Percentiles rank a stretch among this genome's conserved stretches.
Conservation (phyloP, 345 rosid genomes). For the Salix koriyanagi region DNA sequence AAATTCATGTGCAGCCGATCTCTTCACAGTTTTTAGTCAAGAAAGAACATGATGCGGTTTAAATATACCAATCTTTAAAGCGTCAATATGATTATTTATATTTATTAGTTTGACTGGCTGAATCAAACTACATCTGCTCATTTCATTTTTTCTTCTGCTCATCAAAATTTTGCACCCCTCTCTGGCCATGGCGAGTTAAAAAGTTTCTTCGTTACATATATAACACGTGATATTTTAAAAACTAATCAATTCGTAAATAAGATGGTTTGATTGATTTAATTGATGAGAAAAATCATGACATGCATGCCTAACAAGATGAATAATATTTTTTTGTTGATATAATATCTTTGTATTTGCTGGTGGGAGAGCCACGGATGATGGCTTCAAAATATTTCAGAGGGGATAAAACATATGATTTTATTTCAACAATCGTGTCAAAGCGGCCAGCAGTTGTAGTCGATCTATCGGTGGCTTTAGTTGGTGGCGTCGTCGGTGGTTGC, state of each 20-base stretch:
- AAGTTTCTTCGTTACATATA: neutral
- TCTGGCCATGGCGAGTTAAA: neutral
- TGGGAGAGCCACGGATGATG: too few species aligned
- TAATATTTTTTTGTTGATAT: neutral
- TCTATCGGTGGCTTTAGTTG: too few species aligned
- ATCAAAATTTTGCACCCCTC: neutral
- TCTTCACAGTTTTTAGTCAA: constrained; percentile 18
- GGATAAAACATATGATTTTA: too few species aligned
- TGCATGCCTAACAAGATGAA: neutral
- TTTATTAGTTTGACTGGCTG: neutral
- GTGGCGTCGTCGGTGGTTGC: too few species aligned
- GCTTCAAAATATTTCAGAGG: too few species aligned
- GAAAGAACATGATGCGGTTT: constrained; percentile 1
- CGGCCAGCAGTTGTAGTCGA: too few species aligned
- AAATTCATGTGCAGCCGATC: constrained; percentile 28
- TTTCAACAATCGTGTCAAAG: too few species aligned
- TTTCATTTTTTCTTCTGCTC: neutral
- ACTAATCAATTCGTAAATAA: neutral
- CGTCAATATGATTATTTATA: neutral
- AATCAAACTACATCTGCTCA: neutral
- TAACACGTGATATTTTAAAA: neutral
- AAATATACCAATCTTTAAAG: neutral
- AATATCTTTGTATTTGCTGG: neutral
- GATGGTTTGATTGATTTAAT: neutral
- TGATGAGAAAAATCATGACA: neutral